Evolutionary conservation across 805 yeast species (phyloP), one percentile per base, ranked within the genome.

Genomic region (Cyberlindnera lachancei): DNA sequence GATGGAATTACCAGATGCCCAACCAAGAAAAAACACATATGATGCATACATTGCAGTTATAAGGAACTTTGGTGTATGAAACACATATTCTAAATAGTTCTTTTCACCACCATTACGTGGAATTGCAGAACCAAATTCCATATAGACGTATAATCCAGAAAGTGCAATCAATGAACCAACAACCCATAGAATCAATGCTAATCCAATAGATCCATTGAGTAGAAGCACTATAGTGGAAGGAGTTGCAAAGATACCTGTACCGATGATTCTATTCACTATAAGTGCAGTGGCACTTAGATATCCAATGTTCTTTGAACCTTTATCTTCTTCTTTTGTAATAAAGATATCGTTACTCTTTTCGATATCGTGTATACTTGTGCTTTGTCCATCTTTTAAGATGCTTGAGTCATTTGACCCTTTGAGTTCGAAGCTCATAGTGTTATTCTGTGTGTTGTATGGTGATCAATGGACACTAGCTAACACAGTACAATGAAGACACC

Each of bases 51-150:
- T 64, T 14, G 70, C 73, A 18, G 83, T 76, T 28, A 79, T 68
- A 37, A 84, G 63, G 50, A 78, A 81, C 52, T 63, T 69, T 25
- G 94, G 94, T 45, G 70, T 74, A 30, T 64, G 66, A 59, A 66
- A 84, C 30, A 81, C 71, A 45, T 69, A 78, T 53, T 83, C 92
- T 45, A 84, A 59, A 52, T 84, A 84, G 48, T 80, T 81, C 58
- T 81, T 82, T 51, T 84, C 94, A 44, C 92, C 95, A 44, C 94
- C 94, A 48, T 83, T 82, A 59, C 80, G 72, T 29, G 85, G 84
- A 36, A 81, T 73, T 26, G 79, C 78, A 5, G 81, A 71, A 12
- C 94, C 94, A 53, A 80, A 79, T 51, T 82, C 92, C 75, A 82
- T 73, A 55, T 82, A 83, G 4, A 79, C 85, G 48, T 73, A 67